Evolutionary conservation across 345 rosid species (phyloP), one percentile per base, ranked within the genome.

Genomic region (Geranium rotundifolium): DNA sequence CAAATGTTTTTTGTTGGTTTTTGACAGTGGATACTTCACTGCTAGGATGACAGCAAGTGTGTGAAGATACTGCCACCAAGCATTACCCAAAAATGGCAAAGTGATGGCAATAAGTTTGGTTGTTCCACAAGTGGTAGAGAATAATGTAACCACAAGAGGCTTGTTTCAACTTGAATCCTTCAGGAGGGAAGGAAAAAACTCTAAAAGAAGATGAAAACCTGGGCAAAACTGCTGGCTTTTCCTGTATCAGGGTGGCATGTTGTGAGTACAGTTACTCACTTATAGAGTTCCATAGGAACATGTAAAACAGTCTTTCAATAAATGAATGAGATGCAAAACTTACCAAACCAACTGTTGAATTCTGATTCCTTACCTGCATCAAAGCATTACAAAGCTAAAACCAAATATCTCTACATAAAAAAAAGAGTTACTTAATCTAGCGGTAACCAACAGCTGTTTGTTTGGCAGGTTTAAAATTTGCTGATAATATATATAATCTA

Each of bases 221-320:
- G 65, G 84, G 80, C 1, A 75, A 61, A 30, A 76, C 30, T 12
- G 77, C 87, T 7, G 83, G 92, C 5, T 88, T 88, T 56, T 75
- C 81, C 52, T 73, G 67, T 16, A 65, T 82, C 34, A 71, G 58
- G 64, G 77, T 80, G 19, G 60, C 82, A 10, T 59, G 67, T 37
- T 56, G 41, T 62, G 69, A 74, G 60, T 75, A 52, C 70, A n/a
- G 70, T 62, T 81, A 76, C 68, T 81, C 82, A n/a, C 64, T 73
- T 19, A 55, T 79, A 15, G 86, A 79, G 68, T 71, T 77, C 19
- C 49, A 69, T 62, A 84, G 81, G 66, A 72, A 3, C 16, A 16
- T 52, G 60, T 62, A 55, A 63, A 39, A 18, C 37, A 15, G 1
- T 8, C 41, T 34, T 4, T 34, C 41, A 4, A 34, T 34, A 23